A percentile compares a stretch with the other conserved stretches of the same genome.
Conservation (phyloP, 2,329 filamentous ascomycete species). For the Colletotrichum tofieldiae region DNA sequence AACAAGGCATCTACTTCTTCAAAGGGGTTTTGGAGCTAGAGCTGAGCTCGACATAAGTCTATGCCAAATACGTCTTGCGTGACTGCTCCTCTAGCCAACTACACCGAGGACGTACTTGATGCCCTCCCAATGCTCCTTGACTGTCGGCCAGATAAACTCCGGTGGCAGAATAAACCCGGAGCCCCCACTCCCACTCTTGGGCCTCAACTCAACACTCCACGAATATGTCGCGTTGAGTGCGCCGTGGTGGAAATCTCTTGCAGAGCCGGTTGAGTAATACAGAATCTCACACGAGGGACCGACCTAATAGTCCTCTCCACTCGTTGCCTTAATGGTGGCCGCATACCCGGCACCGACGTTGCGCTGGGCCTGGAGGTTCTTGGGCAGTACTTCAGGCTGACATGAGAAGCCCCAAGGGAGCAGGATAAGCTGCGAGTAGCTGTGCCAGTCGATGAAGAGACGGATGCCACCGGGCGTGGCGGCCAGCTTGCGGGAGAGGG, state of each 20-base stretch:
- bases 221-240: slow-evolving; percentile 45
- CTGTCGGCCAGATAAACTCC: slow-evolving; percentile 44
- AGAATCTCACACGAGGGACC: slow-evolving; percentile 46
- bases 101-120: slow-evolving; percentile 36
- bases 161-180: slow-evolving; percentile 45
- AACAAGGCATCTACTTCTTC: not conserved
- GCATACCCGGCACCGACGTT: slow-evolving; percentile 56
- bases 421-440: slow-evolving; percentile 69
- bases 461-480: slow-evolving; percentile 61
- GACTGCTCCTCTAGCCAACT: not conserved
- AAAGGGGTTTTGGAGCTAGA: not conserved
- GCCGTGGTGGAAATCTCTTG: slow-evolving; percentile 45
- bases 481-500: slow-evolving; percentile 61
- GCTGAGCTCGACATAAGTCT: not conserved
- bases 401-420: slow-evolving; percentile 72
- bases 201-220: slow-evolving; percentile 47
- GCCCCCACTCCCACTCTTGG: slow-evolving; percentile 30
- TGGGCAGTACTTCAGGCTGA: slow-evolving; percentile 45
- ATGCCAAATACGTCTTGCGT: not conserved
- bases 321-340: slow-evolving; percentile 55
- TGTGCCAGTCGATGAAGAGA: slow-evolving; percentile 73
- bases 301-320: slow-evolving; percentile 43
- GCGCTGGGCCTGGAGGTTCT: slow-evolving; percentile 46
- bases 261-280: slow-evolving; percentile 46
- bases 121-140: slow-evolving; percentile 46